Percentiles rank a stretch among this genome's conserved stretches.
Conservation (phyloP, 169 alveolate species). For the Plasmodium adleri region DNA sequence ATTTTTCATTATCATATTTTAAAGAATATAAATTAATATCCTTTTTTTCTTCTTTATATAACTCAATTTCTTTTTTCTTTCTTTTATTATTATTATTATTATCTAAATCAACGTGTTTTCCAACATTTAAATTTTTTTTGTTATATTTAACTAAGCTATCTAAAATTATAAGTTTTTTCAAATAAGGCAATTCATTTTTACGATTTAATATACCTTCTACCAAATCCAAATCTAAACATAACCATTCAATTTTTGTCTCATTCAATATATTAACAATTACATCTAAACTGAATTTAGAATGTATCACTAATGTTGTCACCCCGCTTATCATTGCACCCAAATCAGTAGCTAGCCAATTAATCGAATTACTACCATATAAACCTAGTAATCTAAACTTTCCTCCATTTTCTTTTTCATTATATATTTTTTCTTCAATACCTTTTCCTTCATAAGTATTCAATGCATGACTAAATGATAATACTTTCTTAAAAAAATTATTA, state of each 20-base stretch:
- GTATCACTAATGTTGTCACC: slow-evolving; percentile 39
- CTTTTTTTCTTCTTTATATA: neutral
- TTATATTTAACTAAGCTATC: neutral
- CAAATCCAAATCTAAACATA: slow-evolving; percentile 28
- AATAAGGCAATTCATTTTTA: slow-evolving; percentile 12
- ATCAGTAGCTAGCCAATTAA: slow-evolving; percentile 41
- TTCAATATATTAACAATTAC: slow-evolving; percentile 36
- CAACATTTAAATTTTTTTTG: neutral
- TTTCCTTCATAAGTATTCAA: slow-evolving; percentile 33
- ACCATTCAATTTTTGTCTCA: slow-evolving; percentile 48
- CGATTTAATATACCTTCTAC: slow-evolving; percentile 3
- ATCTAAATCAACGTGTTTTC: neutral
- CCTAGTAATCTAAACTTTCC: slow-evolving; percentile 43
- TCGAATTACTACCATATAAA: slow-evolving; percentile 53
- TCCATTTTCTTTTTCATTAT: slow-evolving; percentile 19
- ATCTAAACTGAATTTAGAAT: slow-evolving; percentile 43
- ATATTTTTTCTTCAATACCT: neutral
- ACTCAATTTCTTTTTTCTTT: neutral
- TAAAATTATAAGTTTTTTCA: slow-evolving; percentile 38
- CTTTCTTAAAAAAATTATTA: neutral
- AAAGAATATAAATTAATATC: too few species aligned
- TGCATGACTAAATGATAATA: neutral
- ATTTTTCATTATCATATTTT: slow-evolving; percentile 1
- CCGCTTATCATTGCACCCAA: slow-evolving; percentile 22
- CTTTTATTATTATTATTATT: neutral